Base-by-base conservation (phyloP, 2,329 filamentous ascomycete species). In the Fusarium compactum region DNA sequence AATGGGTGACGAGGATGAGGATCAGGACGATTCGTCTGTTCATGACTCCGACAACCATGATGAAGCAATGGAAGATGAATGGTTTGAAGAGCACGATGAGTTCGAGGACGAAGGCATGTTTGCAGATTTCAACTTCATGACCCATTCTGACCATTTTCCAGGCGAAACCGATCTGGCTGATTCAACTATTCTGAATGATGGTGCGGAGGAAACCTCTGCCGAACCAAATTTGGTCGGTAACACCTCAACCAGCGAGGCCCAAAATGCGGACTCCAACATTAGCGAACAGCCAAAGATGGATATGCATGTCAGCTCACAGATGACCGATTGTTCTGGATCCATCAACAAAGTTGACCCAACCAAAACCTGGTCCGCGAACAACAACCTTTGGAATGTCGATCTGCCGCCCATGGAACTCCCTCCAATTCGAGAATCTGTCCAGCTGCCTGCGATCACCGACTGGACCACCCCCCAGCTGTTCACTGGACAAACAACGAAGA, bases 51-150 rank as follows among this genome's bases (percentile, higher is more conserved):
- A 61, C 7, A 29, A 30, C 14, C n/a, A 32, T 20, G 50, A 62
- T 43, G 18, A 47, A 8, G 52, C 41, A 11, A 60, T 59, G 27
- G 65, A 58, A 12, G 64, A 69, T 29, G 48, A 65, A 14, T 53
- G 44, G 24, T 72, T 75, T 52, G 65, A 58, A n/a, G 73, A 73
- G 41, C 73, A 60, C n/a, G 73, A 73, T 54, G 71, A 71, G 44
- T 72, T 71, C 25, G 65, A 74, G 25, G 52, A 63, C 12, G 72
- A n/a, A 57, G 58, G 71, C 73, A 62, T 43, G 55, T 32, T 45
- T 7, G 9, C 52, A 20, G 27, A 8, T 18, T 16, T 5, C 22
- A 22, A 38, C 16, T n/a, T 47, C 29, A 10, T n/a, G 27, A 7
- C 7, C 29, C 14, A 22, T 47, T 30, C 69, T 75, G 62, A 75